These are phyloP conservation scores for Hypomontagnella monticulosa DNA, from an alignment of 495 filamentous ascomycete genomes.

Conservation along the genomic window DNA sequence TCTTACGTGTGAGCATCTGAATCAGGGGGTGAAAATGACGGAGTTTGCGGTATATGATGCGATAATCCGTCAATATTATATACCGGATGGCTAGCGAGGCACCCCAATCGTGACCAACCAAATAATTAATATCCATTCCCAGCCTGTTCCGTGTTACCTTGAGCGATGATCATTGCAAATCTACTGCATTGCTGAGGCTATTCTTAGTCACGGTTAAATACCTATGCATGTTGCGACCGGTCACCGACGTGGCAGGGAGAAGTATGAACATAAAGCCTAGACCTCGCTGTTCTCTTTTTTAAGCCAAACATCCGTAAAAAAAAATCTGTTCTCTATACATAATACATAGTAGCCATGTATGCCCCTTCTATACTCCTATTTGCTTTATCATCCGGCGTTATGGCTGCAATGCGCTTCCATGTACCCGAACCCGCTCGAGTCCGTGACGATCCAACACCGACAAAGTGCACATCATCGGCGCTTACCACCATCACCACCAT, in stretches of 20 bases:
- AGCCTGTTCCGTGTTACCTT: slow-evolving; percentile 16
- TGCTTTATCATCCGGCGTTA: slow-evolving; percentile 19
- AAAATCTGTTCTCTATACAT: background rate
- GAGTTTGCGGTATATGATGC: slow-evolving; percentile 18
- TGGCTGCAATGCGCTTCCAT: slow-evolving; percentile 28
- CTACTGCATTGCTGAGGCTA: slow-evolving; percentile 10
- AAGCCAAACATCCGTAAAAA: background rate
- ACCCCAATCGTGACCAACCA: slow-evolving; percentile 17
- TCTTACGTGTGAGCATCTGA: slow-evolving; percentile 16
- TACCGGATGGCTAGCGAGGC: background rate
- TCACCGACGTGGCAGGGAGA: slow-evolving; percentile 19
- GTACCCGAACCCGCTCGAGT: slow-evolving; percentile 33
- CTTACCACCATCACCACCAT: slow-evolving; percentile 34
- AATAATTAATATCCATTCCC: slow-evolving; percentile 7
- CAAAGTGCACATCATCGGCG: slow-evolving; percentile 29
- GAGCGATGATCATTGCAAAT: slow-evolving; percentile 19
- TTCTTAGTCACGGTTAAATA: slow-evolving; percentile 34
- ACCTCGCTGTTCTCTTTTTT: slow-evolving; percentile 11
- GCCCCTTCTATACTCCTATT: slow-evolving; percentile 12
- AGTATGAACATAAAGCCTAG: slow-evolving; percentile 22
- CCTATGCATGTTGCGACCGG: slow-evolving; percentile 25
- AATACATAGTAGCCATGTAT: slow-evolving; percentile 13
- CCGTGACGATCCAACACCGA: slow-evolving; percentile 26
- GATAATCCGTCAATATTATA: slow-evolving; percentile 6
- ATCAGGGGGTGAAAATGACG: slow-evolving; percentile 14